These are phyloP conservation scores for Pseudotsuga menziesii DNA, from an alignment of 75 land plant species.

Conservation along the genomic window DNA sequence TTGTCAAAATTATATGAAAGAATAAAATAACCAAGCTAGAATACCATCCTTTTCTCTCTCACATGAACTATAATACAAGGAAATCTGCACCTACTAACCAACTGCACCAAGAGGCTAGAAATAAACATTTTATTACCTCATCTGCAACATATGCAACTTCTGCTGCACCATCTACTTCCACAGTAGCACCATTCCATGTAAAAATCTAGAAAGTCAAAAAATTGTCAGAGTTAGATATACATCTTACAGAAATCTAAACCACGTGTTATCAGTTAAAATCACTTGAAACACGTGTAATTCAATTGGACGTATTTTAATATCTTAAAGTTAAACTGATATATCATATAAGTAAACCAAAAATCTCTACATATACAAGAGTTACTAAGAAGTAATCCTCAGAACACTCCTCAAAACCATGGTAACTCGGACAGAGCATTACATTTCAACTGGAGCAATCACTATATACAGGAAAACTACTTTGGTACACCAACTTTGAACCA, in stretches of 20 bases:
- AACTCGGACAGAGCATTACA: neutral
- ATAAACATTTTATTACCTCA: slow-evolving; percentile 56
- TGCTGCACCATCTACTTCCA: slow-evolving; percentile 84
- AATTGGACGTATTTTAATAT: neutral
- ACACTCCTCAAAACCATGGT: neutral
- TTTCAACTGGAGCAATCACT: neutral
- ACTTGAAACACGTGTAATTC: neutral
- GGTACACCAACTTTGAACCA: neutral
- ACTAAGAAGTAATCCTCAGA: neutral
- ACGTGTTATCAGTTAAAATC: neutral
- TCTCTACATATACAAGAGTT: no score
- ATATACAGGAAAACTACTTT: neutral
- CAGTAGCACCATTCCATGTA: slow-evolving; percentile 91
- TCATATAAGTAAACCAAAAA: neutral
- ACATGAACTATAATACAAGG: neutral
- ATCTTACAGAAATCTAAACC: neutral
- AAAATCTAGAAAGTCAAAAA: slow-evolving; percentile 53
- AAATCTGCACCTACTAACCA: neutral
- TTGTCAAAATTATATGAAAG: slow-evolving; percentile 1
- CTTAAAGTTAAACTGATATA: neutral
- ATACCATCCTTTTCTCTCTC: neutral
- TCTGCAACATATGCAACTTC: slow-evolving; percentile 96
- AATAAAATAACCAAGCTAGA: slow-evolving; percentile 9
- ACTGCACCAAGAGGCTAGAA: slow-evolving; percentile 5
- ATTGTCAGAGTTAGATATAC: neutral